Percentiles rank a stretch among this genome's conserved stretches.
These are phyloP conservation scores for Coniochaeta sp. DNA, from an alignment of 2,329 filamentous ascomycete genomes.

Conservation along the genomic window DNA sequence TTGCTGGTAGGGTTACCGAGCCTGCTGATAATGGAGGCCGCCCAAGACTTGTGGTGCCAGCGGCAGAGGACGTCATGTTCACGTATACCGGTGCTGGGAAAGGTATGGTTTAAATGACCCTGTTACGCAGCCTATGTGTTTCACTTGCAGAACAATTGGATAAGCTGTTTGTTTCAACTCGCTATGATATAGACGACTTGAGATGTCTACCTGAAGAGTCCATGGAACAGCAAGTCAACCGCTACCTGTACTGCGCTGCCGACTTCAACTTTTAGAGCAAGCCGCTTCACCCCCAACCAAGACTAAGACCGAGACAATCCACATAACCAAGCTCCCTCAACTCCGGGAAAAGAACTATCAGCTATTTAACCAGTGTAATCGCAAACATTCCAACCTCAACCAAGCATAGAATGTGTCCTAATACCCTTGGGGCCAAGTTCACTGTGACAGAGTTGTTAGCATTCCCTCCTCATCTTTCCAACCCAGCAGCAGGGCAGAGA, in stretches of 20 bases:
- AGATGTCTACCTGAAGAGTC: background rate
- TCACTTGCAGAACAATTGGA: background rate
- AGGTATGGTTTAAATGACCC: too few species aligned
- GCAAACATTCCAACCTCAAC: slow-evolving; percentile 16
- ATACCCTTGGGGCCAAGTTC: slow-evolving; percentile 48
- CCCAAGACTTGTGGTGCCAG: background rate
- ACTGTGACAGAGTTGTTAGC: slow-evolving; percentile 22
- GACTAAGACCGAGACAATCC: background rate
- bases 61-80: background rate
- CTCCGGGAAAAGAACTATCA: background rate
- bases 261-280: background rate
- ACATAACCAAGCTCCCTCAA: background rate
- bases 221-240: background rate
- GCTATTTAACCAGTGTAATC: background rate
- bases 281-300: background rate
- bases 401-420: slow-evolving; percentile 45
- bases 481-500: slow-evolving; percentile 5
- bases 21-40: background rate
- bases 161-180: background rate
- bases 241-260: background rate
- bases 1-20: background rate
- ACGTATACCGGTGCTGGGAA: background rate
- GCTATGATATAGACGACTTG: background rate
- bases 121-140: too few species aligned
- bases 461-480: background rate